A percentile compares a stretch with the other conserved stretches of the same genome.
These are phyloP conservation scores for Skeletonema grethae DNA, from an alignment of 108 stramenopile genomes.

Conservation along the genomic window DNA sequence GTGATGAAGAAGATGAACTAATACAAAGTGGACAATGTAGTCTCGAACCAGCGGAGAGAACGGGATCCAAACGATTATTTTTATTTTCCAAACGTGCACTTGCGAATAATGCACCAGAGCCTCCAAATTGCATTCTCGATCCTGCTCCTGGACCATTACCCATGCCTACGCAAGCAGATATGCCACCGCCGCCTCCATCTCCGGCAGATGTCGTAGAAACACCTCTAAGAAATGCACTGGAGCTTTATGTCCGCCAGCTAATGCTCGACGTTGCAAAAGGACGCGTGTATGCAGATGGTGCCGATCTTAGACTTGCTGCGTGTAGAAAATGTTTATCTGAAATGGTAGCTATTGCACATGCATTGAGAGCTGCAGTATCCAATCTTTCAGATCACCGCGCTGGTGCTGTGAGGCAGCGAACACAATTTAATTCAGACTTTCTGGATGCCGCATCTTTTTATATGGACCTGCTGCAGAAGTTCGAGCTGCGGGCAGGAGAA, in stretches of 20 bases:
- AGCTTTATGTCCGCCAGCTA: constrained; percentile 79
- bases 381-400: constrained; percentile 83
- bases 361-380: constrained; percentile 82
- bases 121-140: constrained; percentile 66
- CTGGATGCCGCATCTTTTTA: constrained; percentile 56
- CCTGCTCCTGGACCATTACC: constrained; percentile 57
- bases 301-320: constrained; percentile 69
- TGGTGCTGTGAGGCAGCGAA: constrained; percentile 63
- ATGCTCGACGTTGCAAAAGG: constrained; percentile 77
- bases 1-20: constrained; percentile 74
- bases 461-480: constrained; percentile 54
- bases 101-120: constrained; percentile 72
- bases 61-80: constrained; percentile 77
- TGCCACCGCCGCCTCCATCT: constrained; percentile 51
- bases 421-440: constrained; percentile 68
- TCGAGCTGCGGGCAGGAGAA: constrained; percentile 45
- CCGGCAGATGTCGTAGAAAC: constrained; percentile 41
- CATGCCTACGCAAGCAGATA: constrained; percentile 31
- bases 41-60: constrained; percentile 70
- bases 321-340: constrained; percentile 77
- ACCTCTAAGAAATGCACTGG: constrained; percentile 74
- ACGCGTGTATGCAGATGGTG: constrained; percentile 73
- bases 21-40: constrained; percentile 24
- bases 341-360: constrained; percentile 80
- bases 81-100: constrained; percentile 83